Percentiles rank a stretch among this genome's conserved stretches.
Evolutionary conservation across 2,329 filamentous ascomycete species (phyloP).

Genomic region (Curvularia hawaiiensis): DNA sequence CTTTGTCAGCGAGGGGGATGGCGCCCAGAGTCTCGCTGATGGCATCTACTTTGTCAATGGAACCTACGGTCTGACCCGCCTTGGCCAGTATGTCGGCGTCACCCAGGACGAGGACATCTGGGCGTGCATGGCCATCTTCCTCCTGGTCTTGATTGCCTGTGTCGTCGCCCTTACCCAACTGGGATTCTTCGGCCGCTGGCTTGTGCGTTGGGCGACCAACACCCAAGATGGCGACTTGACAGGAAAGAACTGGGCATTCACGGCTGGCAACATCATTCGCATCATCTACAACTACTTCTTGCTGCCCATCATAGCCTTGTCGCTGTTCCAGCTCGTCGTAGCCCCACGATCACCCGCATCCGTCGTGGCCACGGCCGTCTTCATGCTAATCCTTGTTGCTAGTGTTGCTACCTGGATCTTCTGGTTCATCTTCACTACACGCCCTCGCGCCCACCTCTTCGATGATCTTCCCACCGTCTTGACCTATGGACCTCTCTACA

Average conservation of each 20-base stretch:
- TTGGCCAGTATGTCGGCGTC: slow-evolving; percentile 85
- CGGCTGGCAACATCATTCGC: slow-evolving; percentile 64
- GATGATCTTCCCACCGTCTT: slow-evolving; percentile 91
- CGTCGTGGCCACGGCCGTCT: slow-evolving; percentile 73
- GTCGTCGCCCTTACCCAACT: slow-evolving; percentile 74
- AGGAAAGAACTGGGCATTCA: slow-evolving; percentile 89
- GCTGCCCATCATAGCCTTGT: slow-evolving; percentile 82
- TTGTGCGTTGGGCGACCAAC: slow-evolving; percentile 71
- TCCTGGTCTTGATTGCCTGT: slow-evolving; percentile 74
- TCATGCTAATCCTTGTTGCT: slow-evolving; percentile 75
- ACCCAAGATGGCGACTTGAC: slow-evolving; percentile 85
- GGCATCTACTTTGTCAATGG: slow-evolving; percentile 85
- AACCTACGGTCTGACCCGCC: slow-evolving; percentile 76
- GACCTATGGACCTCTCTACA: slow-evolving; percentile 91
- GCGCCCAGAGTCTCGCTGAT: slow-evolving; percentile 73
- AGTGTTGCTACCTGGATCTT: slow-evolving; percentile 80
- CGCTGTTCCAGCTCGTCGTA: slow-evolving; percentile 88
- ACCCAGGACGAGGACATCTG: slow-evolving; percentile 78
- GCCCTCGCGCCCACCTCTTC: slow-evolving; percentile 85
- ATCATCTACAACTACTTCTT: slow-evolving; percentile 93
- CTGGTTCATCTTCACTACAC: slow-evolving; percentile 77
- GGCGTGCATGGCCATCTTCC: slow-evolving; percentile 92
- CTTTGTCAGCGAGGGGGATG: slow-evolving; percentile 72
- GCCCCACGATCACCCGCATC: slow-evolving; percentile 69
- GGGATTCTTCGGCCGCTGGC: slow-evolving; percentile 77